phyloP scores from a whole-genome alignment of 2,329 filamentous ascomycete genomes.

The Pleoardoris graminearum region DNA sequence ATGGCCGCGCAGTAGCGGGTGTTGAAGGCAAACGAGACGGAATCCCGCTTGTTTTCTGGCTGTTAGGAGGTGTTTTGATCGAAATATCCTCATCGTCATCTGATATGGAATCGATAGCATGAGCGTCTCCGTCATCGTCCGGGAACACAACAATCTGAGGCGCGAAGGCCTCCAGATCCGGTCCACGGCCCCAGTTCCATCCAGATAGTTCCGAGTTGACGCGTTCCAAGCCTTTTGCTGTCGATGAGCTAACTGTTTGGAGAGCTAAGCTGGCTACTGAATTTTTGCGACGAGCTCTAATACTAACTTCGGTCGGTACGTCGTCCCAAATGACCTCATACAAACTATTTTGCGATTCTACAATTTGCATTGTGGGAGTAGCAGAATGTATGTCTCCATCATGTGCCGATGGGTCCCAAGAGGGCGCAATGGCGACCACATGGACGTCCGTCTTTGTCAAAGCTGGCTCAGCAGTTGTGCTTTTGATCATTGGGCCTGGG shows the following conservation, averaged over 20 bases:
- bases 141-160: constrained; percentile 34
- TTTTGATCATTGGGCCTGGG: constrained; percentile 22
- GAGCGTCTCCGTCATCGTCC: constrained; percentile 23
- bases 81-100: constrained; percentile 22
- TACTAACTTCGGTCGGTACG: constrained; percentile 17
- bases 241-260: constrained; percentile 14
- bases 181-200: constrained; percentile 31
- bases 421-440: constrained; percentile 34
- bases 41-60: constrained; percentile 26
- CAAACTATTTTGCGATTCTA: constrained; percentile 30
- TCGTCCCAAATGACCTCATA: constrained; percentile 42
- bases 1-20: constrained; percentile 22
- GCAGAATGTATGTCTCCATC: constrained; percentile 18
- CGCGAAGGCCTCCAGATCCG: constrained; percentile 20
- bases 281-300: constrained; percentile 14
- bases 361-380: constrained; percentile 41
- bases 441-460: constrained; percentile 42
- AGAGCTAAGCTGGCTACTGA: constrained; percentile 28
- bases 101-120: constrained; percentile 13
- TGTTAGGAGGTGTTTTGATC: constrained; percentile 35
- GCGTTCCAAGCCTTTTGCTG: constrained; percentile 28
- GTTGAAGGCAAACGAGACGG: constrained; percentile 27
- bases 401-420: constrained; percentile 10
- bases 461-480: constrained; percentile 31
- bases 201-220: constrained; percentile 38